Conservation (phyloP, 768 basidiomycete species). For the Pleurotus citrinopileatus region DNA sequence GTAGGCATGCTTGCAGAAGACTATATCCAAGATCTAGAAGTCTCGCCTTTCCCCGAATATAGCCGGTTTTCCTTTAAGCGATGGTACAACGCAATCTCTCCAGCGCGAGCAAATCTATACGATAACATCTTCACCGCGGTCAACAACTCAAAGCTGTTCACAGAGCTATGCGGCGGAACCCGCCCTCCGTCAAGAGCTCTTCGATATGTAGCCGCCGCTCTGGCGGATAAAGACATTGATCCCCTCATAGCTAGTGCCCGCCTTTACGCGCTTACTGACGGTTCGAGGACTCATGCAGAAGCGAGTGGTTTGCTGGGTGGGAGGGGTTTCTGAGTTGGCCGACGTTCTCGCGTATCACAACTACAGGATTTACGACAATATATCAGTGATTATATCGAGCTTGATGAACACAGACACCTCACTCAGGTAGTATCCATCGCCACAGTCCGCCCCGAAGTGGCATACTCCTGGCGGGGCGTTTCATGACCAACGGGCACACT, state of each 20-base stretch:
- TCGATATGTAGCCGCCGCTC: slow-evolving; percentile 1
- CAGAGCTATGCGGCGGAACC: neutral
- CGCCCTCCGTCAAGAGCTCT: neutral
- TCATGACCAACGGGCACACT: neutral
- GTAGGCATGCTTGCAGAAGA: slow-evolving; percentile 3
- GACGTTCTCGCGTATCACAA: neutral
- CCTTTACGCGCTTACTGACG: neutral
- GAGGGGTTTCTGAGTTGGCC: neutral
- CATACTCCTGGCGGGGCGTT: neutral
- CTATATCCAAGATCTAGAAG: slow-evolving; percentile 1
- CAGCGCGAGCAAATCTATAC: neutral
- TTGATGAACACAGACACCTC: too few species aligned
- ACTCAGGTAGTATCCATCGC: neutral
- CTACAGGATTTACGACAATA: neutral
- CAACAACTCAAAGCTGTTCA: neutral
- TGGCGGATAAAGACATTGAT: neutral
- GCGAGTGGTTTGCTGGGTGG: neutral
- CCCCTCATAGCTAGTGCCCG: neutral
- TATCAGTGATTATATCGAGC: neutral
- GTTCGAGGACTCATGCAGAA: slow-evolving; percentile 1
- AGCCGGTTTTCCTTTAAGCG: neutral
- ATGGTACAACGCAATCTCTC: neutral
- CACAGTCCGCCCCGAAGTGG: neutral
- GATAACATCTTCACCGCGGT: neutral
- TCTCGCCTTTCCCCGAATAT: slow-evolving; percentile 1